A percentile compares a stretch with the other conserved stretches of the same genome.
Conservation (phyloP, 805 yeast species). For the Maudiozyma turicensis region DNA sequence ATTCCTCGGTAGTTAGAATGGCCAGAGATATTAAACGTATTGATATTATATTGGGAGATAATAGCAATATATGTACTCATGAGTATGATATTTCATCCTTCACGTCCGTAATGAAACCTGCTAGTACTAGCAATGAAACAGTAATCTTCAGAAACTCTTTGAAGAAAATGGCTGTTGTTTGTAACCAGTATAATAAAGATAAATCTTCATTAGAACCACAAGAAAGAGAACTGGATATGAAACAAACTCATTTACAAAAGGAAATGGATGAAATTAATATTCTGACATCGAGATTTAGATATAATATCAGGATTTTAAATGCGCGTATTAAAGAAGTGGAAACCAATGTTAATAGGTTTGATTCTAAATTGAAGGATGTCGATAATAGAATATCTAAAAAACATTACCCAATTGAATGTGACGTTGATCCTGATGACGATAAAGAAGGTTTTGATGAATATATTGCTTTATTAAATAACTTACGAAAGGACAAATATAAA, state of each 20-base stretch:
- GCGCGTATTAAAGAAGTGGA: slow-evolving; percentile 61
- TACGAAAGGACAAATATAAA: slow-evolving; percentile 12
- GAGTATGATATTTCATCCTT: neutral
- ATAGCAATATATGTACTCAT: neutral
- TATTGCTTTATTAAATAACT: slow-evolving; percentile 7
- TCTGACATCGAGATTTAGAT: slow-evolving; percentile 49
- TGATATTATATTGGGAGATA: slow-evolving; percentile 8
- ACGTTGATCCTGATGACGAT: slow-evolving; percentile 5
- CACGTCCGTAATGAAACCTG: neutral
- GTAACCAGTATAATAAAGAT: neutral
- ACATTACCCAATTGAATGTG: neutral
- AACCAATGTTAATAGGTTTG: slow-evolving; percentile 42
- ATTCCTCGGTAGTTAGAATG: slow-evolving; percentile 22
- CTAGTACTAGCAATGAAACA: neutral
- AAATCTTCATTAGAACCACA: neutral
- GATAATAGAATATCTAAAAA: slow-evolving; percentile 9
- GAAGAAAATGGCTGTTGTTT: neutral
- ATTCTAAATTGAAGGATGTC: slow-evolving; percentile 16
- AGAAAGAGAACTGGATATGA: neutral
- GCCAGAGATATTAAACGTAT: slow-evolving; percentile 20
- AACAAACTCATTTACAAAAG: slow-evolving; percentile 12
- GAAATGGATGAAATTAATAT: slow-evolving; percentile 44
- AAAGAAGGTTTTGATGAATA: slow-evolving; percentile 12
- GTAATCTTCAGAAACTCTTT: neutral
- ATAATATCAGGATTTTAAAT: slow-evolving; percentile 51